Conservation (phyloP, 2,329 filamentous ascomycete species). For the Phialophora tarda region DNA sequence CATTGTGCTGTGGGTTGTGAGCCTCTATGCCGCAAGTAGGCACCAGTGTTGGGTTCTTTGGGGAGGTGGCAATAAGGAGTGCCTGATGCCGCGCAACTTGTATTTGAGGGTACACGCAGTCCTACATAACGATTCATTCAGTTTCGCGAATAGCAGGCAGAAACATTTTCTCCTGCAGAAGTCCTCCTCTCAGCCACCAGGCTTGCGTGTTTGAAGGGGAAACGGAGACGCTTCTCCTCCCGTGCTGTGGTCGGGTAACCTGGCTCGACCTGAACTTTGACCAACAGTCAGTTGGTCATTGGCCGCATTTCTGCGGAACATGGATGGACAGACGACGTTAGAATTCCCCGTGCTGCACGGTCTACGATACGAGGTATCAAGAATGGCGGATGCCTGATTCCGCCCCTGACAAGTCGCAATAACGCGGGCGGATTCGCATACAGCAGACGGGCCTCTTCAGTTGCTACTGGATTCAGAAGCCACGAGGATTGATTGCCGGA, state of each 20-base stretch:
- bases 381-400: constrained; percentile 12
- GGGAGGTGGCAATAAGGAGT: not conserved
- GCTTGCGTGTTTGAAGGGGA: not conserved
- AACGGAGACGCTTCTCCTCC: not conserved
- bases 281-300: not conserved
- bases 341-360: not conserved
- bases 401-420: not conserved
- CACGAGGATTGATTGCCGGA: not conserved
- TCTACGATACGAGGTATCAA: not conserved
- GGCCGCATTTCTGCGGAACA: not conserved
- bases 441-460: not conserved
- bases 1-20: not conserved
- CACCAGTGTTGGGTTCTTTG: not conserved
- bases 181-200: not conserved
- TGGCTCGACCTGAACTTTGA: not conserved
- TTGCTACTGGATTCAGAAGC: not conserved
- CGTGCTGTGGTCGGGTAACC: not conserved
- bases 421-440: not conserved
- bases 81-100: constrained; percentile 1
- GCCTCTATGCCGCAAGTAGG: not conserved
- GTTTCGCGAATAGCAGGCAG: constrained; percentile 1
- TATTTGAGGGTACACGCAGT: not conserved
- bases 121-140: not conserved
- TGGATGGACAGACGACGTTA: not conserved
- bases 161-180: not conserved